phyloP scores from a whole-genome alignment of 257 asterid genomes.

The Voacanga thouarsii region DNA sequence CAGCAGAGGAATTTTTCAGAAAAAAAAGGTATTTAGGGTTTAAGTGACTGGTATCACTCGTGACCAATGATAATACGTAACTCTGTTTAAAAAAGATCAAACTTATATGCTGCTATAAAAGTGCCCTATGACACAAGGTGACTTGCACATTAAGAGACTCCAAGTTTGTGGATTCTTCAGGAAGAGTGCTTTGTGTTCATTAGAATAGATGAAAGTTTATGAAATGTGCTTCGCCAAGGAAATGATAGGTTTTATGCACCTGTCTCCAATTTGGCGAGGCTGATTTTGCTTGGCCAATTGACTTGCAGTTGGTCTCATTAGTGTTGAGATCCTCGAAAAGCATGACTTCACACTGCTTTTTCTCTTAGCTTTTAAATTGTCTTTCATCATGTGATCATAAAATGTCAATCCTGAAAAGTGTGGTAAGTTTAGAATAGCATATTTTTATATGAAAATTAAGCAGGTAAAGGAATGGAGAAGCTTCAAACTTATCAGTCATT shows the following conservation, averaged over 20 bases:
- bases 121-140: neutral
- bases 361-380: conserved; percentile 38
- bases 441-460: neutral
- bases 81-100: neutral
- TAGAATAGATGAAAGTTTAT: neutral
- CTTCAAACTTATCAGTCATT: neutral
- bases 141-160: neutral
- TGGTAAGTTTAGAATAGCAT: neutral
- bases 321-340: conserved; percentile 70
- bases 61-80: neutral
- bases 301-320: conserved; percentile 95
- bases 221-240: conserved; percentile 6
- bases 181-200: neutral
- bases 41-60: neutral
- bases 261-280: conserved; percentile 46
- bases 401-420: conserved; percentile 53
- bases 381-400: conserved; percentile 44
- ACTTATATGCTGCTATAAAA: neutral
- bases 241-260: conserved; percentile 36
- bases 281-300: conserved; percentile 89
- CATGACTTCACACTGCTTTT: conserved; percentile 47
- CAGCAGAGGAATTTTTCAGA: conserved; percentile 10
- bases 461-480: neutral
- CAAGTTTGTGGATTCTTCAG: neutral
- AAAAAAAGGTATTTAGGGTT: neutral